Percentiles rank a stretch among this genome's conserved stretches.
phyloP scores from a whole-genome alignment of 768 basidiomycete species.

The Termitomyces sp. region DNA sequence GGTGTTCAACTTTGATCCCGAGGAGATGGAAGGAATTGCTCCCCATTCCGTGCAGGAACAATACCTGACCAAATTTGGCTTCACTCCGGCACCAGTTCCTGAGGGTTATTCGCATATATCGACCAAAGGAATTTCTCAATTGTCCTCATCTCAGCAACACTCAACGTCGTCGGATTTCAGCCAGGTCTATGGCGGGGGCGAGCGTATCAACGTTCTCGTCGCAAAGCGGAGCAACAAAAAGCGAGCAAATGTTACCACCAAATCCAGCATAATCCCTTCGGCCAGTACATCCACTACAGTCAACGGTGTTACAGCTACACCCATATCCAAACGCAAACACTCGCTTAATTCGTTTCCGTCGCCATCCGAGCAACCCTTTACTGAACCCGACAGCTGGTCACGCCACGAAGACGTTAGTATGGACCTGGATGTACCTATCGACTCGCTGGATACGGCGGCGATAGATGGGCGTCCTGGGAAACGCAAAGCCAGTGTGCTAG shows the following conservation, averaged over 20 bases:
- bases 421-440: constrained; percentile 53
- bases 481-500: constrained; percentile 40
- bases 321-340: constrained; percentile 32
- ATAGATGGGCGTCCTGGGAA: constrained; percentile 34
- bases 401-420: constrained; percentile 37
- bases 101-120: constrained; percentile 62
- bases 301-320: constrained; percentile 18
- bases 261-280: constrained; percentile 18
- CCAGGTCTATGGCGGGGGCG: constrained; percentile 38
- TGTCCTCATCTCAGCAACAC: constrained; percentile 27
- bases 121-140: constrained; percentile 22
- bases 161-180: constrained; percentile 24
- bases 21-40: constrained; percentile 79
- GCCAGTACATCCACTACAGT: constrained; percentile 11
- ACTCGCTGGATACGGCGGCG: constrained; percentile 42
- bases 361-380: constrained; percentile 46
- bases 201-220: constrained; percentile 67
- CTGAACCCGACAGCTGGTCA: constrained; percentile 30
- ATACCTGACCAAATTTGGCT: constrained; percentile 80
- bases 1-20: constrained; percentile 76
- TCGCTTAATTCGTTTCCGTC: constrained; percentile 38
- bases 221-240: constrained; percentile 72
- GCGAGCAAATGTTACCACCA: constrained; percentile 32
- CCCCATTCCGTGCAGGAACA: constrained; percentile 68
- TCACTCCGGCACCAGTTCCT: constrained; percentile 60